These are phyloP conservation scores for Quercus aquifolioides DNA, from an alignment of 306 rosid genomes.

Conservation along the genomic window DNA sequence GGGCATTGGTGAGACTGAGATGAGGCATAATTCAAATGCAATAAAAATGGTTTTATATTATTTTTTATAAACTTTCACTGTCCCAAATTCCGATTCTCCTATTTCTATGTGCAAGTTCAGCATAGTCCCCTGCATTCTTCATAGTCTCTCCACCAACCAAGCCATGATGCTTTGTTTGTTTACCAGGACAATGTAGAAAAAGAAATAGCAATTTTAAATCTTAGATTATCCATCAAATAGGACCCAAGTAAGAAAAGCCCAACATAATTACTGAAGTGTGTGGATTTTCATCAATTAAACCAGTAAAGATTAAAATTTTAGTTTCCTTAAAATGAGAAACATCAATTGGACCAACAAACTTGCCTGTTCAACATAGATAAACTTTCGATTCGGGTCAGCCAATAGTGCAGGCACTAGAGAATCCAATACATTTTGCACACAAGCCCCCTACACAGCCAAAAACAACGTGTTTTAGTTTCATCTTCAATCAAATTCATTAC, in stretches of 20 bases:
- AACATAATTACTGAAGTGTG: background rate
- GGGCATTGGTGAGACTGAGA: background rate
- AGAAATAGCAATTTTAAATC: background rate
- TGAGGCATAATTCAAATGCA: background rate
- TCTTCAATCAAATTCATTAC: background rate
- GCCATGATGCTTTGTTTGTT: too few species aligned
- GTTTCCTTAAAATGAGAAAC: background rate
- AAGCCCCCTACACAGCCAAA: conserved; percentile 48
- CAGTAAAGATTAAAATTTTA: background rate
- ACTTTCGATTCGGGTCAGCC: conserved; percentile 77
- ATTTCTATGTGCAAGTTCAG: background rate
- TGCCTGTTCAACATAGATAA: conserved; percentile 86
- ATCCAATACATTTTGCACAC: conserved; percentile 70
- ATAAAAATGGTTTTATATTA: background rate
- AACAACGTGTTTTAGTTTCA: background rate
- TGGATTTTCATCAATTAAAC: background rate
- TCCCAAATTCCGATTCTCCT: background rate
- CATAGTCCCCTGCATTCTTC: background rate
- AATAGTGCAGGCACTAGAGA: conserved; percentile 46
- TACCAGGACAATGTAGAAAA: background rate
- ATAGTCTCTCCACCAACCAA: background rate
- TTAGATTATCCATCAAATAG: too few species aligned
- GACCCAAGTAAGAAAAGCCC: too few species aligned
- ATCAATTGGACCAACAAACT: conserved; percentile 1
- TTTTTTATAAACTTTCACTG: background rate